Conservation (phyloP, 2,329 filamentous ascomycete species). For the Phaeoacremonium minimum region DNA sequence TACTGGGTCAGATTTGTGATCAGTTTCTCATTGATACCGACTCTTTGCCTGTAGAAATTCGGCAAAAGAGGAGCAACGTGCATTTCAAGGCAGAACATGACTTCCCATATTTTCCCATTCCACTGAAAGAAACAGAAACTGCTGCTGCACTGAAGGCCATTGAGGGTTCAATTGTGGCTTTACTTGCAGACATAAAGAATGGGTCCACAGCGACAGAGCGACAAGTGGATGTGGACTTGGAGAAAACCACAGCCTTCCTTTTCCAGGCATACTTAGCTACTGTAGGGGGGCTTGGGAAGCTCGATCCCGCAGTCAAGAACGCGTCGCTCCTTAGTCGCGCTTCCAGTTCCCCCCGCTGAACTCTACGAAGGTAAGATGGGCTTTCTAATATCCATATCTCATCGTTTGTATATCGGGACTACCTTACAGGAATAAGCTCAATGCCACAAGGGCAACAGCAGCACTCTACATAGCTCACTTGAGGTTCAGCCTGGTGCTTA, state of each 20-base stretch:
- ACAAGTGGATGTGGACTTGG: constrained; percentile 46
- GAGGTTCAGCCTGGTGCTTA: too few species aligned
- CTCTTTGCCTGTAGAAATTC: constrained; percentile 6
- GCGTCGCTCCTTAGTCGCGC: too few species aligned
- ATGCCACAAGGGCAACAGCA: too few species aligned
- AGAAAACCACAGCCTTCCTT: neutral
- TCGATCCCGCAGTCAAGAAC: constrained; percentile 1
- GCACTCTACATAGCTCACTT: too few species aligned
- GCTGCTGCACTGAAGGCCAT: constrained; percentile 49
- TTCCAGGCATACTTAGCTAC: constrained; percentile 26
- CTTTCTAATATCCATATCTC: too few species aligned
- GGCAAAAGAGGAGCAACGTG: neutral
- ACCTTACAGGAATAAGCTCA: too few species aligned
- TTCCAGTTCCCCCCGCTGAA: too few species aligned
- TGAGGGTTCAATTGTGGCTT: constrained; percentile 55
- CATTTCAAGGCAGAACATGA: neutral
- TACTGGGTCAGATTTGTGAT: neutral
- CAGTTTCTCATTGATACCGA: too few species aligned
- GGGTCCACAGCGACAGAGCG: constrained; percentile 27
- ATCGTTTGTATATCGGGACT: too few species aligned
- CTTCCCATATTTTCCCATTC: constrained; percentile 28
- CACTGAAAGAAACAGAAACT: constrained; percentile 34
- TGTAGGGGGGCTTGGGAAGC: neutral
- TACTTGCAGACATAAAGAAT: constrained; percentile 52
- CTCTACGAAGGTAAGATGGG: too few species aligned